Conservation (phyloP, 805 yeast genomes). For the Saccharomycopsis javanensis region DNA sequence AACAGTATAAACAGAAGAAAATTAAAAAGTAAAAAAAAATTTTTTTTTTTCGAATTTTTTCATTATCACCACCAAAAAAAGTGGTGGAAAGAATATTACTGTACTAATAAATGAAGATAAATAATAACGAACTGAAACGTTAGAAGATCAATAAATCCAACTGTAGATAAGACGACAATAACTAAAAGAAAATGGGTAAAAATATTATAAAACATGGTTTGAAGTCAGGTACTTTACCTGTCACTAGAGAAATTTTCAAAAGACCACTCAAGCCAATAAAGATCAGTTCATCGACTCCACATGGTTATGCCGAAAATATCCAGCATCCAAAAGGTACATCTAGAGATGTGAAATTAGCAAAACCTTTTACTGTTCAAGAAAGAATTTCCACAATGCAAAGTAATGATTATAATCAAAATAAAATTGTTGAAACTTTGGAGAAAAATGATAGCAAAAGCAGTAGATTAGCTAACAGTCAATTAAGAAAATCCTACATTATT, state of each 20-base stretch:
- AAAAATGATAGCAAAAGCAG: conserved; percentile 34
- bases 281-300: conserved; percentile 38
- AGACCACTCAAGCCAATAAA: conserved; percentile 47
- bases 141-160: too few species aligned
- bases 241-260: conserved; percentile 64
- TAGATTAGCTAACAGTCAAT: conserved; percentile 43
- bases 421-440: conserved; percentile 27
- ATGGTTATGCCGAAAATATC: conserved; percentile 65
- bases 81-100: not conserved
- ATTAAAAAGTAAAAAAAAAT: too few species aligned
- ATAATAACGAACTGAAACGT: too few species aligned
- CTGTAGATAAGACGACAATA: not conserved
- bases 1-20: too few species aligned
- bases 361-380: conserved; percentile 49
- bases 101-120: too few species aligned
- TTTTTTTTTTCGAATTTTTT: too few species aligned
- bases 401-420: conserved; percentile 31
- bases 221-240: conserved; percentile 78
- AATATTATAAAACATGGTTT: conserved; percentile 37
- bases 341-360: conserved; percentile 45
- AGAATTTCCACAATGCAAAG: conserved; percentile 46
- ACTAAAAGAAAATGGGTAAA: conserved; percentile 33
- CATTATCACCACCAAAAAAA: not conserved
- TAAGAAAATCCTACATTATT: conserved; percentile 62
- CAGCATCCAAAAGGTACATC: conserved; percentile 56